Base-by-base conservation (phyloP, 1,284 basidiomycete genomes). In the Naganishia albida region DNA sequence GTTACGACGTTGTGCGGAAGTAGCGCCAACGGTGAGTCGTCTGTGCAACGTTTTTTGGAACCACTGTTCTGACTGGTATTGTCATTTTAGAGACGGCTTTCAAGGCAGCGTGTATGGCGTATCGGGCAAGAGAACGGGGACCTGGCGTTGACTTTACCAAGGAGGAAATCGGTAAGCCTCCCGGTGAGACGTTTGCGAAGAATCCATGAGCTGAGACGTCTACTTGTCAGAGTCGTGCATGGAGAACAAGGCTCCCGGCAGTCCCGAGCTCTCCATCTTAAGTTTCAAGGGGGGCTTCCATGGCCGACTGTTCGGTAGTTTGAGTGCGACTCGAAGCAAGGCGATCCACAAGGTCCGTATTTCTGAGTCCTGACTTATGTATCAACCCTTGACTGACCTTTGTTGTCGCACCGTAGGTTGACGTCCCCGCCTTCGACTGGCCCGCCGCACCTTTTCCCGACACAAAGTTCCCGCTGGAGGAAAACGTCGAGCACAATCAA, bases 371-470 rank as follows among this genome's bases (percentile, higher is more conserved):
- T n/a, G n/a, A n/a, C n/a, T 10, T 30, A 50, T 50, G 49, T 6
- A 7, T 18, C 8, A 8, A 3, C 6, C 49, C 28, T 30, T 7
- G 10, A n/a, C 23, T 7, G 15, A 26, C 49, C 49, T 42, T 6
- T 6, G 28, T n/a, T 44, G 34, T n/a, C 28, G 23, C 13, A 6
- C 43, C 7, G 15, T 50, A 78, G 76, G 72, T 84, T 68, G 83
- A 83, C 72, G 80, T 85, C 30, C 83, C 83, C 13, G 81, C 83
- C 0, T 84, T 84, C 72, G 81, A 84, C 74, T 83, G 82, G 83
- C 83, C 83, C 0, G 77, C 77, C 38, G 81, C 81, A 1, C 72
- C 79, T 12, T 85, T 82, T 78, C 83, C 83, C 0, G 67, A 78
- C n/a, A 70, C 83, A 64, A 80, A 82, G 72, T 85, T 84, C 73